Evolutionary conservation across 192 early-diverging fungal species (phyloP).

Genomic region (Rhizoclosmatium globosum): DNA sequence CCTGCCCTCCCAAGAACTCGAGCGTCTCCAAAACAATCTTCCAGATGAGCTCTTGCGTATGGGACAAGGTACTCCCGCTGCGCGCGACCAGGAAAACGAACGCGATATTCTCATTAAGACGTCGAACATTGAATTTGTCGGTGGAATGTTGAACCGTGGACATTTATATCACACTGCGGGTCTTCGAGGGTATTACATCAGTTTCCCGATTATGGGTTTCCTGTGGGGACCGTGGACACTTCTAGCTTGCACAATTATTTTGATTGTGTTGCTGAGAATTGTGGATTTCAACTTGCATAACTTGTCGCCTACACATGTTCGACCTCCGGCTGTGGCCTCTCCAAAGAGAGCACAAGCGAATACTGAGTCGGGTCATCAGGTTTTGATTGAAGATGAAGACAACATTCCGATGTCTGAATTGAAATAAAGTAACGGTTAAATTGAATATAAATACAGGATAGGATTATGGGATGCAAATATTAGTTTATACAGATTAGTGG

Average conservation of each 20-base stretch:
- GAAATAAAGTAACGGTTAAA: too few species aligned
- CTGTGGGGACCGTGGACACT: constrained; percentile 51
- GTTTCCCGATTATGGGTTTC: constrained; percentile 18
- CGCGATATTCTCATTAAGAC: background rate
- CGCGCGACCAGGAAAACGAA: background rate
- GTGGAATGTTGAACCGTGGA: constrained; percentile 46
- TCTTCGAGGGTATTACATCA: constrained; percentile 46
- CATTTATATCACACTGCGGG: constrained; percentile 31
- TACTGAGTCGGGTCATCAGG: too few species aligned
- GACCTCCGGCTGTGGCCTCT: background rate
- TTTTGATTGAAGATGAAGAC: too few species aligned
- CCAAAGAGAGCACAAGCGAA: too few species aligned
- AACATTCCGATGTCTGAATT: too few species aligned
- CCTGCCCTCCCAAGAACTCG: background rate
- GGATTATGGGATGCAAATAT: too few species aligned
- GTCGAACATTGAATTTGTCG: constrained; percentile 29
- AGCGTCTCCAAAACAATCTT: background rate
- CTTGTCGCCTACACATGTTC: background rate
- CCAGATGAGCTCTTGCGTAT: too few species aligned
- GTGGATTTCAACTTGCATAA: constrained; percentile 47
- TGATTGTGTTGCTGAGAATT: constrained; percentile 37
- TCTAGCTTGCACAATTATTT: constrained; percentile 26
- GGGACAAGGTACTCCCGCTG: background rate
- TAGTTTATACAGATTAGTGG: too few species aligned
- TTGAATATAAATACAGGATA: too few species aligned